Conservation (phyloP, 345 rosid species). For the Gossypium turneri region DNA sequence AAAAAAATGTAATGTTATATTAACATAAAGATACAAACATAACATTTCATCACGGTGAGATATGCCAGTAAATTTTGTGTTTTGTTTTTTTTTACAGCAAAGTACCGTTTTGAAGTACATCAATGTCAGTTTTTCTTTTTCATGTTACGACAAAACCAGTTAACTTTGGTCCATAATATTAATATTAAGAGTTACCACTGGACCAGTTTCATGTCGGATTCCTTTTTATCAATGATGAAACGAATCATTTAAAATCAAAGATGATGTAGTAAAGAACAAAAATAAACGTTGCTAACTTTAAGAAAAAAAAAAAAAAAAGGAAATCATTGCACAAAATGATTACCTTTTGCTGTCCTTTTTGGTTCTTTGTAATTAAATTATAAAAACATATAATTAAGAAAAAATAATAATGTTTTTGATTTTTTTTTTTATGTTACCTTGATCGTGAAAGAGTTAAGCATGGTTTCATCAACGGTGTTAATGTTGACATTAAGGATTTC, state of each 20-base stretch:
- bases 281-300: neutral
- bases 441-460: conserved; percentile 89
- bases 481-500: conserved; percentile 73
- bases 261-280: neutral
- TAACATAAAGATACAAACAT: too few relatives aligned
- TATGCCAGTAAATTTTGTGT: neutral
- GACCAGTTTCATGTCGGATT: neutral
- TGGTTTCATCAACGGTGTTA: conserved; percentile 60
- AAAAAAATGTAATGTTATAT: neutral
- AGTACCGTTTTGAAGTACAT: neutral
- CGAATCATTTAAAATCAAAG: neutral
- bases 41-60: too few relatives aligned
- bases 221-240: neutral
- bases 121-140: neutral
- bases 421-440: conserved; percentile 46
- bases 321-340: neutral
- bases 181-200: neutral
- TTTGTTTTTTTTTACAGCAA: neutral
- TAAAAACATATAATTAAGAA: neutral
- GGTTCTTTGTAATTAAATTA: neutral
- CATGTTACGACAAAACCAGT: neutral
- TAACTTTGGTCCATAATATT: neutral
- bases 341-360: neutral
- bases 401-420: neutral
- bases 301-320: too few relatives aligned